A percentile compares a stretch with the other conserved stretches of the same genome.
Conservation (phyloP, 2,329 filamentous ascomycete genomes). For the Neofusicoccum kwambonambiense region DNA sequence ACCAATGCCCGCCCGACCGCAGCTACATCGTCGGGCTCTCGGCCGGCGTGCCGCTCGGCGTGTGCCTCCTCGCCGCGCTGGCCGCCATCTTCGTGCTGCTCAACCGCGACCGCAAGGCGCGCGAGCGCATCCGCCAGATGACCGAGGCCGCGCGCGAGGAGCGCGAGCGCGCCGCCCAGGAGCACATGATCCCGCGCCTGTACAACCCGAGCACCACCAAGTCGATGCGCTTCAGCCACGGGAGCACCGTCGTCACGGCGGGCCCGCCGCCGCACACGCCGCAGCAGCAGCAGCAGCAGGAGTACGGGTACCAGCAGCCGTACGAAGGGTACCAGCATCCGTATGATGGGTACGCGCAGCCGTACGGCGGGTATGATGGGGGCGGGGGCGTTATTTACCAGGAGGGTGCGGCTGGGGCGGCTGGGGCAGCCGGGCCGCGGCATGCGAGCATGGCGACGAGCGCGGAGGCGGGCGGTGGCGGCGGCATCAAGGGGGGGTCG, state of each 20-base stretch:
- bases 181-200: slow-evolving; percentile 2
- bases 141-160: slow-evolving; percentile 5
- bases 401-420: too few relatives aligned
- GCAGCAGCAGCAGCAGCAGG: not conserved
- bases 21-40: slow-evolving; percentile 9
- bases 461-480: not conserved
- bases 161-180: slow-evolving; percentile 11
- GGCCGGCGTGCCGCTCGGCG: slow-evolving; percentile 9
- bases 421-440: too few relatives aligned
- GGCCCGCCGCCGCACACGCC: not conserved
- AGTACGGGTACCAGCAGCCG: too few relatives aligned
- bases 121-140: slow-evolving; percentile 5
- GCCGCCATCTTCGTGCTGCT: slow-evolving; percentile 11
- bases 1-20: not conserved
- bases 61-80: slow-evolving; percentile 5
- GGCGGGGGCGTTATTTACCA: not conserved
- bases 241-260: not conserved
- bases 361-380: not conserved
- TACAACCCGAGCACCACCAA: not conserved
- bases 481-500: not conserved
- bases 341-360: not conserved
- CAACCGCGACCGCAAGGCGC: slow-evolving; percentile 10
- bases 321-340: too few relatives aligned
- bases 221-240: not conserved
- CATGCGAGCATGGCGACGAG: not conserved